Evolutionary conservation across 805 yeast species (phyloP).

Genomic region (Pichia membranifaciens): DNA sequence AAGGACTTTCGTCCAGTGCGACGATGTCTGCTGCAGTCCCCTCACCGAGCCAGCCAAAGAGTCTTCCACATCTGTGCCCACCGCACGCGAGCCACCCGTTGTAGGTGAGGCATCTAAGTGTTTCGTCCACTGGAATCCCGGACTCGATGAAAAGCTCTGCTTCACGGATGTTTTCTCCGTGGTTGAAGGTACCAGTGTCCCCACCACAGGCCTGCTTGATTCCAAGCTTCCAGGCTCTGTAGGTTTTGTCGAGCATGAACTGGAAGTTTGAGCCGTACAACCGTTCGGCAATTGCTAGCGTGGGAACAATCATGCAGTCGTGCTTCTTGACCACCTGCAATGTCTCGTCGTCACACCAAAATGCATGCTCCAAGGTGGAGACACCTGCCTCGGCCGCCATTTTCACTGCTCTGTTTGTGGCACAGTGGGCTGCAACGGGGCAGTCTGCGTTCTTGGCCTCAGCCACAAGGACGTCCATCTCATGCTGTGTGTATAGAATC

Average conservation of each 20-base stretch:
- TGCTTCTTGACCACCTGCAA: constrained; percentile 17
- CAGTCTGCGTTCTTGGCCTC: constrained; percentile 24
- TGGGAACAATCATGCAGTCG: constrained; percentile 24
- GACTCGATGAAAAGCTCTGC: constrained; percentile 24
- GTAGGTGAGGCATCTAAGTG: constrained; percentile 20
- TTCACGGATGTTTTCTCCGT: constrained; percentile 27
- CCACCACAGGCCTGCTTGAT: constrained; percentile 27
- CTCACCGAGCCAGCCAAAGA: constrained; percentile 23
- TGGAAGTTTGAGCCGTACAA: constrained; percentile 20
- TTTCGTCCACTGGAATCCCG: constrained; percentile 22
- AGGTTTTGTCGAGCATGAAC: constrained; percentile 18
- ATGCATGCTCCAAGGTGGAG: constrained; percentile 24
- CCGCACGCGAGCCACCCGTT: constrained; percentile 29
- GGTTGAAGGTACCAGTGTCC: constrained; percentile 28
- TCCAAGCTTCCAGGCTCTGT: constrained; percentile 22
- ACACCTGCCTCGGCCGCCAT: constrained; percentile 28
- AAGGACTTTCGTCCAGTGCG: constrained; percentile 23
- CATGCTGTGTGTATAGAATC: constrained; percentile 24
- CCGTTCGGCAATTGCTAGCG: constrained; percentile 22
- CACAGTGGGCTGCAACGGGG: constrained; percentile 28
- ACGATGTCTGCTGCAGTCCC: constrained; percentile 25
- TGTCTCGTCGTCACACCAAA: constrained; percentile 23
- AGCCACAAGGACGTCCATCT: constrained; percentile 24
- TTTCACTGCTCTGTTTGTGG: constrained; percentile 21
- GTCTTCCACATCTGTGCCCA: constrained; percentile 20